Evolutionary conservation across 2,329 filamentous ascomycete species (phyloP).

Genomic region (Akanthomyces uredinophilus): DNA sequence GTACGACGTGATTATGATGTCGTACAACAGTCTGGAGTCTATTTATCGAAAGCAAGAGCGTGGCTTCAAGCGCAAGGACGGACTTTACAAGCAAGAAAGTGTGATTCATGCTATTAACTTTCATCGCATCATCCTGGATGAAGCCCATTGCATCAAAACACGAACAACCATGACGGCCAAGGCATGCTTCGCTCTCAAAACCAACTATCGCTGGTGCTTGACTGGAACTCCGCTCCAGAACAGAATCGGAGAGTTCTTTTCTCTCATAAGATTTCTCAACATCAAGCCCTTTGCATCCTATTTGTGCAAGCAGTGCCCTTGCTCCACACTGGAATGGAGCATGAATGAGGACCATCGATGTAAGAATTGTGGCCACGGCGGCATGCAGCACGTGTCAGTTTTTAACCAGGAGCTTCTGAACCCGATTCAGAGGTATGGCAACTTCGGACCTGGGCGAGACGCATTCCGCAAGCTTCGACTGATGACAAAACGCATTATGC

Average conservation of each 20-base stretch:
- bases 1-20: slow-evolving; percentile 95
- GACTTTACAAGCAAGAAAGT: slow-evolving; percentile 73
- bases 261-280: slow-evolving; percentile 84
- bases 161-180: slow-evolving; percentile 88
- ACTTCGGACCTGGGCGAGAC: slow-evolving; percentile 54
- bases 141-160: slow-evolving; percentile 91
- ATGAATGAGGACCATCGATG: slow-evolving; percentile 70
- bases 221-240: slow-evolving; percentile 95
- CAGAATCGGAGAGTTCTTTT: slow-evolving; percentile 95
- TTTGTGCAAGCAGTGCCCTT: slow-evolving; percentile 82
- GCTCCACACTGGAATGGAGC: slow-evolving; percentile 77
- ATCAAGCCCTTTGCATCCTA: slow-evolving; percentile 87
- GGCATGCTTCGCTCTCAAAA: slow-evolving; percentile 87
- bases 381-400: slow-evolving; percentile 48
- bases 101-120: slow-evolving; percentile 81
- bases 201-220: slow-evolving; percentile 89
- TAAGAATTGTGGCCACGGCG: slow-evolving; percentile 50
- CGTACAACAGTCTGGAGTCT: slow-evolving; percentile 87
- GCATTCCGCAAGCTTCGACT: slow-evolving; percentile 80
- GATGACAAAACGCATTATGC: slow-evolving; percentile 90
- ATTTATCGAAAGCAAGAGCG: slow-evolving; percentile 89
- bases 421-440: slow-evolving; percentile 64
- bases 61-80: slow-evolving; percentile 76
- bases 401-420: slow-evolving; percentile 96
- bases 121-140: slow-evolving; percentile 88